Conservation (phyloP, 331 rosid genomes). For the Erythrophleum ivorense region DNA sequence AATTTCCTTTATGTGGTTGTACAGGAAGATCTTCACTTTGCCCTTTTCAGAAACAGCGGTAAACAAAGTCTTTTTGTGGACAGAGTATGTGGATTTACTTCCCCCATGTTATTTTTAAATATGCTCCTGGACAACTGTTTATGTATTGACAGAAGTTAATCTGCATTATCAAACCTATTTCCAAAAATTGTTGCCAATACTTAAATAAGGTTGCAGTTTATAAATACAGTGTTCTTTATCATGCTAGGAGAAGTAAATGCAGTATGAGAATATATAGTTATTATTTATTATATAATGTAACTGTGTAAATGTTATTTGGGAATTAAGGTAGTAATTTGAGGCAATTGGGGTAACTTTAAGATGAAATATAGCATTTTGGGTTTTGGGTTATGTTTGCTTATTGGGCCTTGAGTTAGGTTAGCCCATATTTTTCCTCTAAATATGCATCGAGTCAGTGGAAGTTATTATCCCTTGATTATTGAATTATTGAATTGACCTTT, state of each 20-base stretch:
- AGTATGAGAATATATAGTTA: too few relatives aligned
- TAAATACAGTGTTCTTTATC: neutral
- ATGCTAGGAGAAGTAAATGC: neutral
- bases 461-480: too few relatives aligned
- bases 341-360: too few relatives aligned
- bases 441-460: too few relatives aligned
- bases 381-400: too few relatives aligned
- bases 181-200: neutral
- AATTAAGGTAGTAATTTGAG: too few relatives aligned
- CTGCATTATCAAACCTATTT: neutral
- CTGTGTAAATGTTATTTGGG: too few relatives aligned
- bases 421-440: too few relatives aligned
- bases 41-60: constrained; percentile 54
- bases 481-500: too few relatives aligned
- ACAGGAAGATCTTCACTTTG: constrained; percentile 72
- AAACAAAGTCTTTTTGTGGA: constrained; percentile 57
- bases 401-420: too few relatives aligned
- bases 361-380: too few relatives aligned
- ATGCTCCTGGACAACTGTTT: neutral
- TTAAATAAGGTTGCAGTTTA: neutral
- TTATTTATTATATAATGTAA: too few relatives aligned
- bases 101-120: neutral
- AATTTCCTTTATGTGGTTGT: neutral
- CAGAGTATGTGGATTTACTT: constrained; percentile 49
- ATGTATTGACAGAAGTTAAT: neutral